Percentiles rank a stretch among this genome's conserved stretches.
Conservation (phyloP, 441 rosid species). For the Bocquillonia castaneifolia region DNA sequence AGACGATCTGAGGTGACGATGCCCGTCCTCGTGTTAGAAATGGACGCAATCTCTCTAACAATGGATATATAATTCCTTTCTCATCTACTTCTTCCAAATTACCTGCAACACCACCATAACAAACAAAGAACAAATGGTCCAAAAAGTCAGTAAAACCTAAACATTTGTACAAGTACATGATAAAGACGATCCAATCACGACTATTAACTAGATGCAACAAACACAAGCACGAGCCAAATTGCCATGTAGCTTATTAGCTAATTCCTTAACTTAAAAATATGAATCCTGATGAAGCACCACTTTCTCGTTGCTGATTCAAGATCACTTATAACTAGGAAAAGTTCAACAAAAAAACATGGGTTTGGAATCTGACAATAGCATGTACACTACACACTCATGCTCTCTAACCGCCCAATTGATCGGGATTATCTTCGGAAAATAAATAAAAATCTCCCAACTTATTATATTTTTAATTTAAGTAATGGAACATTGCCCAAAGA, state of each 20-base stretch:
- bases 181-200: not conserved
- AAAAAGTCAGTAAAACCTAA: too few relatives aligned
- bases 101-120: conserved; percentile 38
- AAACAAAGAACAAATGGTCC: not conserved
- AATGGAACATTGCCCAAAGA: conserved; percentile 6
- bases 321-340: not conserved
- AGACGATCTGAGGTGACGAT: conserved; percentile 38
- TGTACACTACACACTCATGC: not conserved
- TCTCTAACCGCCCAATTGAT: not conserved
- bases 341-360: not conserved
- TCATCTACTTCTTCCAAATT: conserved; percentile 46
- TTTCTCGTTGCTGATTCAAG: not conserved
- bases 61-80: conserved; percentile 34
- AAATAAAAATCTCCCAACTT: not conserved
- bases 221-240: not conserved
- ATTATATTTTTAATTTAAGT: not conserved
- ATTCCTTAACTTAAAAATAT: not conserved
- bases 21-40: conserved; percentile 33
- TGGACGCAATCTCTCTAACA: conserved; percentile 48
- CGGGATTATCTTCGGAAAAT: not conserved
- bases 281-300: not conserved
- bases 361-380: not conserved
- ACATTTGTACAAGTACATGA: not conserved
- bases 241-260: not conserved
- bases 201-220: not conserved